Evolutionary conservation across 495 filamentous ascomycete species (phyloP), one percentile per base, ranked within the genome.

Genomic region (Annulohypoxylon moriforme): DNA sequence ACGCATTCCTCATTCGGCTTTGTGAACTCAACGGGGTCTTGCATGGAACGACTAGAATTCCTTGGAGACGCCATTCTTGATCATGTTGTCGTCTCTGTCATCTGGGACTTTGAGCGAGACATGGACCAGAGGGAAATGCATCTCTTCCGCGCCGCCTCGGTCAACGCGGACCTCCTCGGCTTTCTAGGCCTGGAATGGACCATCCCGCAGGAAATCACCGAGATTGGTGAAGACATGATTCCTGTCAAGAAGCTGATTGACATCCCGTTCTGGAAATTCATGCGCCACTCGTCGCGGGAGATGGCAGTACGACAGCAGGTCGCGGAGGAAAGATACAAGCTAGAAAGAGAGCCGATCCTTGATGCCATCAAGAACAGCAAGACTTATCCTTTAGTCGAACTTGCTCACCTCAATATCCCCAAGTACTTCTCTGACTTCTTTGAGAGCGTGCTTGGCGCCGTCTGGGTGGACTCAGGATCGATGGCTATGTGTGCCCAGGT

Each of bases 381-480:
- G 0, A 74, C 80, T 22, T 94, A 94, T 72, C 96, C 95, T 0
- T 99, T 95, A 95, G 81, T 86, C 1, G 73, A 85, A 0, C 88
- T 99, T 18, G 79, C 87, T 0, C 81, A 85, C 0, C 84, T 97
- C 1, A 82, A 87, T 31, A 83, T 91, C 1, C 89, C 88, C 24
- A 98, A 98, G 70, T 92, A 93, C 83, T 90, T 92, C 80, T 96
- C 92, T 0, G 95, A 99, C 75, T 81, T 97, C 9, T 82, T 97
- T 40, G 96, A 99, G 83, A 87, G 85, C 55, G 67, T 95, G 1
- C 78, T 98, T 1, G 96, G 93, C 0, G 96, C 95, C 0, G 87
- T 97, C 0, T 99, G 91, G 81, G 82, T 97, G 56, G 96, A 98
- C 76, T 92, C 89, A 0, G 92, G 31, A 13, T 80, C 87, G 3